Conservation (phyloP, 176 grass and related monocot genomes). For the Musa acuminata region DNA sequence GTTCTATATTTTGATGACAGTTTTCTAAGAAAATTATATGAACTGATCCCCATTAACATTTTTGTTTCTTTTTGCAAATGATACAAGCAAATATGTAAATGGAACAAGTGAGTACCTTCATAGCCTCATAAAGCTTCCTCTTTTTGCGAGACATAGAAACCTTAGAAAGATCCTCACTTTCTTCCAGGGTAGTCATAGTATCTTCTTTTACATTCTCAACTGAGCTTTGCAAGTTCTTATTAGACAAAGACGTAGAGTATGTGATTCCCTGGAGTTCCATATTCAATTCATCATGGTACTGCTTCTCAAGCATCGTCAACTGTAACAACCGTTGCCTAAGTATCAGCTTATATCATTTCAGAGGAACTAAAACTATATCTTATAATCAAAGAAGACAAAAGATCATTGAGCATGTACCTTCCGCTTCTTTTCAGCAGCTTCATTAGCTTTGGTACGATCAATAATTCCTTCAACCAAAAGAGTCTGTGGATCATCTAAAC, state of each 20-base stretch:
- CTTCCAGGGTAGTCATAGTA: constrained; percentile 7
- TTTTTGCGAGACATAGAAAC: constrained; percentile 48
- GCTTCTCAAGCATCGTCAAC: constrained; percentile 70
- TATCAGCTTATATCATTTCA: no score
- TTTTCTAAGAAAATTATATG: neutral
- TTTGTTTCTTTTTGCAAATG: neutral
- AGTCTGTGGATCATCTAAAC: constrained; percentile 39
- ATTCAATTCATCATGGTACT: constrained; percentile 89
- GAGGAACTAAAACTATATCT: no score
- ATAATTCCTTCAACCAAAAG: constrained; percentile 50
- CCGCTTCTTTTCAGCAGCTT: constrained; percentile 58
- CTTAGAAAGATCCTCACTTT: constrained; percentile 18
- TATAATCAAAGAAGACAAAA: neutral
- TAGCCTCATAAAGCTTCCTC: constrained; percentile 60
- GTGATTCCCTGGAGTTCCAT: constrained; percentile 53
- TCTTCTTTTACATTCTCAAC: constrained; percentile 29
- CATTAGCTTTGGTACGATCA: constrained; percentile 50
- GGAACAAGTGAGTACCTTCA: constrained; percentile 39
- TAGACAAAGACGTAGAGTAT: constrained; percentile 47
- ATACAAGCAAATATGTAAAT: neutral
- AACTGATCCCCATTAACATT: neutral
- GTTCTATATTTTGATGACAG: neutral
- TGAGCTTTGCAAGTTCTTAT: constrained; percentile 36
- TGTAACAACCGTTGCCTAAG: constrained; percentile 11
- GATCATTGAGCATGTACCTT: constrained; percentile 35